phyloP scores from a whole-genome alignment of 208 protist genomes.

The Leptomonas pyrrhocoris region DNA sequence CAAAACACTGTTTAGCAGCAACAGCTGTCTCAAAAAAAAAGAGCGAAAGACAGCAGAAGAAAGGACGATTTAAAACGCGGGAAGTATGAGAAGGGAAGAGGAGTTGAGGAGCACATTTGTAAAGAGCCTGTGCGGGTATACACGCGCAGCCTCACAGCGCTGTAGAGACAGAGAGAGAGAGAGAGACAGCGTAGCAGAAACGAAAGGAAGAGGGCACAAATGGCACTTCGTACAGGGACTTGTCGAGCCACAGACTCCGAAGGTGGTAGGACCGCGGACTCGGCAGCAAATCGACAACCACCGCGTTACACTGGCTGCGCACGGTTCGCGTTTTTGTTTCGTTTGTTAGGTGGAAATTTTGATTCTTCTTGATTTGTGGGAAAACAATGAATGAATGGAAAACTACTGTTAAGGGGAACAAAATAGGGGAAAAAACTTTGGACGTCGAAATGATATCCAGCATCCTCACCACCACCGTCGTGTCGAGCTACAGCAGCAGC shows the following conservation, averaged over 20 bases:
- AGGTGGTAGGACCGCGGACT: too few relatives aligned
- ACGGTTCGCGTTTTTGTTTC: not conserved
- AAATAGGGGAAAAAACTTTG: not conserved
- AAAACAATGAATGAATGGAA: slow-evolving; percentile 22
- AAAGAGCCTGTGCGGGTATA: too few relatives aligned
- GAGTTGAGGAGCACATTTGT: not conserved
- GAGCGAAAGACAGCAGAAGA: slow-evolving; percentile 1
- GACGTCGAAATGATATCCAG: slow-evolving; percentile 9
- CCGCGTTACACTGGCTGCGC: too few relatives aligned
- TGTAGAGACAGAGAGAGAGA: not conserved
- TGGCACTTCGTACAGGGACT: too few relatives aligned
- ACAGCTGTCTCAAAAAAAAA: not conserved
- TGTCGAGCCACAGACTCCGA: too few relatives aligned
- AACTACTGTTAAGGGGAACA: slow-evolving; percentile 5
- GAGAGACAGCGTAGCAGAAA: too few relatives aligned
- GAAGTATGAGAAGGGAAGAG: not conserved
- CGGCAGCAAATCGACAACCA: too few relatives aligned
- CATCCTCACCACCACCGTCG: slow-evolving; percentile 6
- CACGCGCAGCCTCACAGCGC: not conserved
- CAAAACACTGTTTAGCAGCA: too few relatives aligned
- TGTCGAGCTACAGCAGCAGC: slow-evolving; percentile 5
- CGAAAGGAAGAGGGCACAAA: too few relatives aligned
- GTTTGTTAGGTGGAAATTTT: too few relatives aligned
- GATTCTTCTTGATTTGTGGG: slow-evolving; percentile 12
- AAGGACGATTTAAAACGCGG: too few relatives aligned